These are phyloP conservation scores for Pythium sukuiense DNA, from an alignment of 352 stramenopile species.

Conservation along the genomic window DNA sequence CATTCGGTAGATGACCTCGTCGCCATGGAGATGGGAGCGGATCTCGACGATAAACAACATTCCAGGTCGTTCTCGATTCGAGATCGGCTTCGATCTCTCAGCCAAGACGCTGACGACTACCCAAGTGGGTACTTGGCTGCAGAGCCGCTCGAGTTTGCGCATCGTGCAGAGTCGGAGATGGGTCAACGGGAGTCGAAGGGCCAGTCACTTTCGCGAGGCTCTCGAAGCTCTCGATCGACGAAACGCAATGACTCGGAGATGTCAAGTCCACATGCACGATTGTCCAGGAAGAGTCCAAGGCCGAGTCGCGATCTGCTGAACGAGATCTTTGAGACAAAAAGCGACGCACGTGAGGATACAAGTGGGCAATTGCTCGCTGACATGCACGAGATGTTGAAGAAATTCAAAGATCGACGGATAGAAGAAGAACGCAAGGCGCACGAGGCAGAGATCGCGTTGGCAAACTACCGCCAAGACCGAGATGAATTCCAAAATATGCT, in stretches of 20 bases:
- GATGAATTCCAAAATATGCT: slow-evolving; percentile 35
- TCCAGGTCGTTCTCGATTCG: neutral
- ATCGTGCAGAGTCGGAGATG: neutral
- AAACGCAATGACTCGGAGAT: slow-evolving; percentile 1
- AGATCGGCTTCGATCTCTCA: neutral
- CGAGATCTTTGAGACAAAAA: slow-evolving; percentile 20
- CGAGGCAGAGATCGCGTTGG: slow-evolving; percentile 46
- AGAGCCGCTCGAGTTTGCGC: neutral
- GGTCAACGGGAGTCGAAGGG: neutral
- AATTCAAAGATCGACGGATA: slow-evolving; percentile 55
- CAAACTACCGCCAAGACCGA: slow-evolving; percentile 52
- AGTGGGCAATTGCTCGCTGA: slow-evolving; percentile 38
- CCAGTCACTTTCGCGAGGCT: slow-evolving; percentile 1
- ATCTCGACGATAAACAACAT: neutral
- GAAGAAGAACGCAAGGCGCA: slow-evolving; percentile 65
- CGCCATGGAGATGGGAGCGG: neutral
- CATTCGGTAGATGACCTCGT: slow-evolving; percentile 7
- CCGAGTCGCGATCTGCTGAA: neutral
- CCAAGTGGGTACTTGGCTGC: neutral
- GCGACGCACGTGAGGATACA: slow-evolving; percentile 14
- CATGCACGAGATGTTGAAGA: slow-evolving; percentile 59
- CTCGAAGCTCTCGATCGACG: slow-evolving; percentile 1
- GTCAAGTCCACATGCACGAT: neutral
- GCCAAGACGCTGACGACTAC: neutral
- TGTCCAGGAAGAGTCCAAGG: neutral